These are phyloP conservation scores for Globisporangium lucens DNA, from an alignment of 352 stramenopile species.

Conservation along the genomic window DNA sequence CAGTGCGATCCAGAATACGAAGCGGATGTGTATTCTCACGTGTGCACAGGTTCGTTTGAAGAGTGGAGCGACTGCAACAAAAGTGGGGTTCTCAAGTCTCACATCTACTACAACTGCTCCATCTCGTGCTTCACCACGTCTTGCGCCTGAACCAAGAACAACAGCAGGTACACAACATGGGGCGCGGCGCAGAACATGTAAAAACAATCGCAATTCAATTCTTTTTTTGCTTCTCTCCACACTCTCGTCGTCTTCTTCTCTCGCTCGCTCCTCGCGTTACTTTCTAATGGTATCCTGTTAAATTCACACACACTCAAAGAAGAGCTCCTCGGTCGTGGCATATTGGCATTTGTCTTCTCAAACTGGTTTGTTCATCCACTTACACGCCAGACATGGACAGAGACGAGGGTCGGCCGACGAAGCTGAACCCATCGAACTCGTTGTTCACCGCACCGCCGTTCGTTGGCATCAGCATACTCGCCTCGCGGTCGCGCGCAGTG, in stretches of 20 bases:
- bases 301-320: constrained; percentile 11
- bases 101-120: constrained; percentile 62
- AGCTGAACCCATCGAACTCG: constrained; percentile 90
- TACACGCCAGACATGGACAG: constrained; percentile 33
- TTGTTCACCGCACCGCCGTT: constrained; percentile 48
- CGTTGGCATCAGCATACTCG: constrained; percentile 63
- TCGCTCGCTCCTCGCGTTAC: neutral
- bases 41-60: constrained; percentile 56
- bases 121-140: constrained; percentile 51
- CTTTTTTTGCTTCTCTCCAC: constrained; percentile 7
- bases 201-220: constrained; percentile 9
- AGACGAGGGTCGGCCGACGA: constrained; percentile 83
- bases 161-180: neutral
- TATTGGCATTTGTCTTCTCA: neutral
- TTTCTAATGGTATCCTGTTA: constrained; percentile 12
- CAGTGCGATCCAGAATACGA: constrained; percentile 38
- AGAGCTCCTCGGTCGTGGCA: neutral
- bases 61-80: constrained; percentile 42
- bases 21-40: constrained; percentile 37
- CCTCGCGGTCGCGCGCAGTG: constrained; percentile 77
- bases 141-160: constrained; percentile 28
- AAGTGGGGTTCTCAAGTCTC: constrained; percentile 25
- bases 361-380: constrained; percentile 5
- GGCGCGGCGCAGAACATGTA: neutral
- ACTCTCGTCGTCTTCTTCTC: neutral